Percentiles rank a stretch among this genome's conserved stretches.
These are phyloP conservation scores for Artemisia argyi DNA, from an alignment of 129 eudicot species.

Conservation along the genomic window DNA sequence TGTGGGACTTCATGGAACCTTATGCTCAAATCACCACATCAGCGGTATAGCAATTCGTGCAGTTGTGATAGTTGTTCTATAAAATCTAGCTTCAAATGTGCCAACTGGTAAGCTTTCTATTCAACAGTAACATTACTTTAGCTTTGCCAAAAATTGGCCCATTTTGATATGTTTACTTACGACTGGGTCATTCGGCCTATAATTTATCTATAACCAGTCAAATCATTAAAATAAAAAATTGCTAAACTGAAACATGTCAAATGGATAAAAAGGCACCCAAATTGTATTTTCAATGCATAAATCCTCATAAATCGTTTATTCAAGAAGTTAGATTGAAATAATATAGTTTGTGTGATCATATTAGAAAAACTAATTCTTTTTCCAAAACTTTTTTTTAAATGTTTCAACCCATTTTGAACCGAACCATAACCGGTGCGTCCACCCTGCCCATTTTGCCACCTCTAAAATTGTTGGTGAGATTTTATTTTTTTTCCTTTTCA, in stretches of 20 bases:
- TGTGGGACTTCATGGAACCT: conserved; percentile 93
- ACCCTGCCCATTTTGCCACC: neutral
- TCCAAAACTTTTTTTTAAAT: neutral
- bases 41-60: conserved; percentile 66
- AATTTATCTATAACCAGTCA: too few relatives aligned
- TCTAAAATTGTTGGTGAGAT: neutral
- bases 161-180: neutral
- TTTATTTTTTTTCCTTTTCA: conserved; percentile 16
- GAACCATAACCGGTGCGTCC: neutral
- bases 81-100: conserved; percentile 87
- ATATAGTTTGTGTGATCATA: neutral
- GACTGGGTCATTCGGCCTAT: neutral
- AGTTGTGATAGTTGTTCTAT: conserved; percentile 65
- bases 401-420: neutral
- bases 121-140: neutral
- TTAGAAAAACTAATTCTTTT: neutral
- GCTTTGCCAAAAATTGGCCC: neutral
- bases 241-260: too few relatives aligned
- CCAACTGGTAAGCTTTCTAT: conserved; percentile 61
- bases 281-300: too few relatives aligned
- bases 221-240: too few relatives aligned
- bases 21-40: conserved; percentile 56
- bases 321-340: too few relatives aligned
- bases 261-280: too few relatives aligned
- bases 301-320: too few relatives aligned